Conservation (phyloP, 768 basidiomycete species). For the Tylopilus vinaceipallidus region DNA sequence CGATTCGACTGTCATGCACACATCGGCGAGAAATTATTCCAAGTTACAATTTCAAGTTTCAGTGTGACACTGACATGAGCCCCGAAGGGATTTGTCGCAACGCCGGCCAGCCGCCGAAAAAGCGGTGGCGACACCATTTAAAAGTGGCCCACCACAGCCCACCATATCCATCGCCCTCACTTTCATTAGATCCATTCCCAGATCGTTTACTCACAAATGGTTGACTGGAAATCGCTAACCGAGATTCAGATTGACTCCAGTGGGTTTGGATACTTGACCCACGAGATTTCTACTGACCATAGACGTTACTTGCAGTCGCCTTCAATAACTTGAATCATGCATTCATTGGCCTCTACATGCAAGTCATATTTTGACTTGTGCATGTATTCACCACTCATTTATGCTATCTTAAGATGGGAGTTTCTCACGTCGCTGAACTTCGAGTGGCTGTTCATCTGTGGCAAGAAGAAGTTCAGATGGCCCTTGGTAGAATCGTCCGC, state of each 20-base stretch:
- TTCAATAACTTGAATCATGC: constrained; percentile 58
- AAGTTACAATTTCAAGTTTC: too few species aligned
- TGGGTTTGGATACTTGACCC: constrained; percentile 21
- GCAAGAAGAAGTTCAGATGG: constrained; percentile 61
- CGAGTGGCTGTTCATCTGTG: constrained; percentile 60
- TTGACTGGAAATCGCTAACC: constrained; percentile 51
- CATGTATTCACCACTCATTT: constrained; percentile 10
- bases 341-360: constrained; percentile 61
- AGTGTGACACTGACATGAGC: too few species aligned
- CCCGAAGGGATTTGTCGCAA: too few species aligned
- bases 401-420: constrained; percentile 52
- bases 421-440: constrained; percentile 60
- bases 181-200: too few species aligned
- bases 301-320: constrained; percentile 18
- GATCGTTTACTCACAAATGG: constrained; percentile 37
- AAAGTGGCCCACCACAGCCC: too few species aligned
- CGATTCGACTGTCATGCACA: too few species aligned
- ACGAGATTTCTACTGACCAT: constrained; percentile 8
- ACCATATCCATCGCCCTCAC: too few species aligned
- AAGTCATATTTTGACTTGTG: constrained; percentile 23
- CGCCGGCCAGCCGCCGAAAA: too few species aligned
- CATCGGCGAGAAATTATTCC: too few species aligned
- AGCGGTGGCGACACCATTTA: too few species aligned
- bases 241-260: constrained; percentile 49
- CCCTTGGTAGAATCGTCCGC: constrained; percentile 50